phyloP scores from a whole-genome alignment of 2,329 filamentous ascomycete species.

The Orbilia ellipsospora region DNA sequence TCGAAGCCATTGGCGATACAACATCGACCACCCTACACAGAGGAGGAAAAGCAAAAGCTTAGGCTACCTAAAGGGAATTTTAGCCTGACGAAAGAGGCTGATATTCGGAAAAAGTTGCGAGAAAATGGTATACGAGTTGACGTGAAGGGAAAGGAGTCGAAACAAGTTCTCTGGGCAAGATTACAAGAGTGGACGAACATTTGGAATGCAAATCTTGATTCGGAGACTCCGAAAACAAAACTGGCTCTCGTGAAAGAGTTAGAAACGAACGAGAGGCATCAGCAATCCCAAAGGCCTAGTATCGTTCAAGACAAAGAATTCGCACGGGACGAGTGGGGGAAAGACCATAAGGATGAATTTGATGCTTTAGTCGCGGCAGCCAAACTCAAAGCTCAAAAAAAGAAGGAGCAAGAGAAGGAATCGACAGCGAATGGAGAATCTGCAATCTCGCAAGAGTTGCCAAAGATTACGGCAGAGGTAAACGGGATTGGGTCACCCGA shows the following conservation, averaged over 20 bases:
- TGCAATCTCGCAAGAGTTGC: not conserved
- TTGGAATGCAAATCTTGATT: constrained; percentile 97
- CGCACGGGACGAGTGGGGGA: constrained; percentile 79
- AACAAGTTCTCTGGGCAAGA: constrained; percentile 75
- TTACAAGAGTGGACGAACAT: constrained; percentile 95
- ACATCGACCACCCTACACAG: constrained; percentile 57
- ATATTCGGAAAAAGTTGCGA: constrained; percentile 80
- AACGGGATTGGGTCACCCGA: constrained; percentile 42
- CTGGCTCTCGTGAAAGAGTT: constrained; percentile 80
- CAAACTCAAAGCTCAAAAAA: constrained; percentile 64
- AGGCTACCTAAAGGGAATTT: constrained; percentile 80
- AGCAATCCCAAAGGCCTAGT: constrained; percentile 65
- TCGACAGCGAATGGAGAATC: not conserved
- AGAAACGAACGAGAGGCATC: constrained; percentile 85
- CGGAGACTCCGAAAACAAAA: constrained; percentile 76
- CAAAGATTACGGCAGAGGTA: constrained; percentile 18
- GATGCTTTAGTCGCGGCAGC: constrained; percentile 82
- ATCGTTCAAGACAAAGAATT: constrained; percentile 86
- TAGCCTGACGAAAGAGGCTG: constrained; percentile 81
- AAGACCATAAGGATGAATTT: constrained; percentile 78
- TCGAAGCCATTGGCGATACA: constrained; percentile 6
- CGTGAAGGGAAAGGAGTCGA: constrained; percentile 70
- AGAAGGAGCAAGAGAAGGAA: constrained; percentile 27
- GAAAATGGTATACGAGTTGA: constrained; percentile 78
- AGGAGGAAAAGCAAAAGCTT: constrained; percentile 60